phyloP scores from a whole-genome alignment of 305 asterid genomes.

The Ajuga reptans region DNA sequence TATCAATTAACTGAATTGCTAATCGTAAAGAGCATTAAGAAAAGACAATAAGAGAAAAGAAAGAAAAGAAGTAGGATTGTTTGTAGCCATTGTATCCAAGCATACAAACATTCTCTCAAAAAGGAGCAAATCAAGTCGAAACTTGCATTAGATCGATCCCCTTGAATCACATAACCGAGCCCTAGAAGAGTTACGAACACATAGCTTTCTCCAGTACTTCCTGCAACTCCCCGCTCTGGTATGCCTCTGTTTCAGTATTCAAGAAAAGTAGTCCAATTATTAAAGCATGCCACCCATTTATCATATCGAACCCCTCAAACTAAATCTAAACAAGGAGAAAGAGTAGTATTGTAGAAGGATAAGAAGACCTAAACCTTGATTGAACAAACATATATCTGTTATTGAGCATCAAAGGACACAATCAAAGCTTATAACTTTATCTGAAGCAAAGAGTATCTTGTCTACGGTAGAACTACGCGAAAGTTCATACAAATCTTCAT shows the following conservation, averaged over 20 bases:
- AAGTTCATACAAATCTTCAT: background rate
- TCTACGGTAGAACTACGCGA: background rate
- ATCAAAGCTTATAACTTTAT: background rate
- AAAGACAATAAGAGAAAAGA: background rate
- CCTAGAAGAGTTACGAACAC: constrained; percentile 39
- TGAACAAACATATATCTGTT: background rate
- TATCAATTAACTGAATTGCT: background rate
- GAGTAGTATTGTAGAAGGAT: background rate
- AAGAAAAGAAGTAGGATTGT: background rate
- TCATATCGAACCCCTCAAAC: background rate
- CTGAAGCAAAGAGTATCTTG: background rate
- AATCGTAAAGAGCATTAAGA: background rate
- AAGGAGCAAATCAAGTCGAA: background rate
- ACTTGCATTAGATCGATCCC: background rate
- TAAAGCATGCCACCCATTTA: background rate
- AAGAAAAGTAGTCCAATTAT: constrained; percentile 6
- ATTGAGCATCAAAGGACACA: background rate
- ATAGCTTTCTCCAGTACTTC: constrained; percentile 65
- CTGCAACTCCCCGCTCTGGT: constrained; percentile 80
- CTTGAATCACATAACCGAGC: background rate
- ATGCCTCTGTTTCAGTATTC: constrained; percentile 57
- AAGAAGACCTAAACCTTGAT: background rate
- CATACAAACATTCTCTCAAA: background rate
- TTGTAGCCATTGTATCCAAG: background rate
- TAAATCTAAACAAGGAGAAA: background rate